Conservation (phyloP, 1,139 yeast species). For the Hyphopichia khmerensis region DNA sequence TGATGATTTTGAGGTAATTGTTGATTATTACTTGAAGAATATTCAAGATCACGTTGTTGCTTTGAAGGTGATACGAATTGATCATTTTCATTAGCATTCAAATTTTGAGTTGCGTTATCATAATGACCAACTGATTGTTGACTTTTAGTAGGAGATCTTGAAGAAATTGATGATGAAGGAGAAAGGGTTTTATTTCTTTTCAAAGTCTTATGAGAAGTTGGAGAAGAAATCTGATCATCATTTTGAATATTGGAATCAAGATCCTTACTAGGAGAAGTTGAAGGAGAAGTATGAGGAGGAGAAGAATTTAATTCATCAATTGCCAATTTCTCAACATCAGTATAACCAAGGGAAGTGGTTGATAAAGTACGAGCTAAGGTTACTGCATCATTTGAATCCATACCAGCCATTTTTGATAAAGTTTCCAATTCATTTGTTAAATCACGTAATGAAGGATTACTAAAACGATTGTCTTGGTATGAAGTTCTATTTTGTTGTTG, state of each 20-base stretch:
- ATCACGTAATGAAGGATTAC: constrained; percentile 63
- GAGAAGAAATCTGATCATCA: constrained; percentile 17
- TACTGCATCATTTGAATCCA: constrained; percentile 72
- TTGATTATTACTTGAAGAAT: not conserved
- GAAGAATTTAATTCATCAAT: constrained; percentile 35
- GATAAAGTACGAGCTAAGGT: constrained; percentile 72
- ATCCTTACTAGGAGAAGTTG: constrained; percentile 4
- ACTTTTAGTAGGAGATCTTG: constrained; percentile 3
- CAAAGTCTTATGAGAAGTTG: constrained; percentile 13
- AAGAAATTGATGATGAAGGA: constrained; percentile 2
- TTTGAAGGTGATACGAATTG: not conserved
- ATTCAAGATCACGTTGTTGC: not conserved
- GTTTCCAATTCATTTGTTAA: constrained; percentile 66
- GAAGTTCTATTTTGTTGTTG: constrained; percentile 6
- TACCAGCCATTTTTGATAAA: constrained; percentile 67
- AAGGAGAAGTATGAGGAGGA: constrained; percentile 24
- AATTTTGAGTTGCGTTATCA: not conserved
- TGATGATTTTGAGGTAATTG: not conserved
- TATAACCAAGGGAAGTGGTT: constrained; percentile 56
- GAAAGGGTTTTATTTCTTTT: constrained; percentile 4
- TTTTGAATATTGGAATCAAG: constrained; percentile 8
- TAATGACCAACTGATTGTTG: not conserved
- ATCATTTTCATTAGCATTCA: not conserved
- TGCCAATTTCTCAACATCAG: constrained; percentile 50
- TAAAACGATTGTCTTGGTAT: constrained; percentile 14